Evolutionary conservation across 225 moss, liverwort and hornwort genomes (phyloP), one percentile per base, ranked within the genome.

Genomic region (Climacium dendroides): DNA sequence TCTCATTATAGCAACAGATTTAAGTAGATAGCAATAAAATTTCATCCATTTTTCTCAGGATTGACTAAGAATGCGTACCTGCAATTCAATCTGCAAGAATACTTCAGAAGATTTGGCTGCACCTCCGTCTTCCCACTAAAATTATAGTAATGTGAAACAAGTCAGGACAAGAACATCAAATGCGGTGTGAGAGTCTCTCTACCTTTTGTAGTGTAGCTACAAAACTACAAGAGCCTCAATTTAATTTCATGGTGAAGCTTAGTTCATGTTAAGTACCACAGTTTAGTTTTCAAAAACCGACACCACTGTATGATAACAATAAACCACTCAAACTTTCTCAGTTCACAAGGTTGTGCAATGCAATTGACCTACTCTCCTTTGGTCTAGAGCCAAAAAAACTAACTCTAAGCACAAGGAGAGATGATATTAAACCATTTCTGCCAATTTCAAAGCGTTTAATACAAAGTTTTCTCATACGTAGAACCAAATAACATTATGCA

Each of bases 81-180:
- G 93, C 98, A 94, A 35, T 88, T 94, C 85, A 98, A 86, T 63
- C 89, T 91, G 87, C 98, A 98, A n/a, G 96, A 94, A 87, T 98
- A 98, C 83, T 96, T 94, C 74, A 98, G 88, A 73, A 98, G 92
- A 74, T 92, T 80, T 76, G 96, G 96, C 89, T 96, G 95, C 90
- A 93, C 85, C 83, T 87, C 81, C 29, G 98, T 98, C 92, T 94
- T 96, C 45, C 98, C 98, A 89, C 98, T 95, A 57, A 20, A 79
- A 69, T 35, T 10, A 78, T 57, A 82, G 59, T 37, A 77, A 65
- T 45, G 41, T 57, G 73, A 78, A 73, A 83, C 57, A 82, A 54
- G 82, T 89, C 74, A 82, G 66, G 45, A 22, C 37, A 78, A 25
- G 37, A 69, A 80, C 43, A 45, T 60, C 43, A 79, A 16, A 63